A percentile compares a stretch with the other conserved stretches of the same genome.
phyloP scores from a whole-genome alignment of 2,329 filamentous ascomycete species.

The Alternaria longipes region DNA sequence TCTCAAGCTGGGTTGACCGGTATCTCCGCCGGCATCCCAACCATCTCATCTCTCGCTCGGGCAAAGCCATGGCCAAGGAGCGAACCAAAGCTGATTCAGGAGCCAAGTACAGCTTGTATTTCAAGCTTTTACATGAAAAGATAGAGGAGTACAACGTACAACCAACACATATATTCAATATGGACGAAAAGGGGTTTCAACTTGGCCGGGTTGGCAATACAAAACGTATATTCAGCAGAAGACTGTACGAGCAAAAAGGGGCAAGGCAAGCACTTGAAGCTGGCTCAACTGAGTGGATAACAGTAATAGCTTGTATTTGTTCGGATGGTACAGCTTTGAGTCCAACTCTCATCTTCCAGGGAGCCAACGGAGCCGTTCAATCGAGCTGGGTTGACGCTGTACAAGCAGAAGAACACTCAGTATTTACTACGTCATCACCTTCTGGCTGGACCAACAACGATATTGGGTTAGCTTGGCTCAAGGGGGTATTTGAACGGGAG shows the following conservation, averaged over 20 bases:
- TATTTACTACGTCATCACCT: constrained; percentile 2
- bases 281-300: constrained; percentile 17
- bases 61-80: neutral
- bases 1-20: too few species aligned
- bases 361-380: neutral
- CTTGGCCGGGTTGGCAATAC: constrained; percentile 6
- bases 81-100: constrained; percentile 26
- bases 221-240: constrained; percentile 14
- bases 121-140: constrained; percentile 12
- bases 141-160: neutral
- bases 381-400: constrained; percentile 8
- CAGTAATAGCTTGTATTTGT: constrained; percentile 20
- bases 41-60: too few species aligned
- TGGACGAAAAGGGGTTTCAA: too few species aligned
- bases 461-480: constrained; percentile 20
- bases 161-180: constrained; percentile 2
- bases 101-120: constrained; percentile 27
- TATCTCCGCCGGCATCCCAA: too few species aligned
- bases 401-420: neutral
- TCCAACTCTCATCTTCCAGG: neutral
- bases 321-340: constrained; percentile 19
- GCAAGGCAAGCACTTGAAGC: constrained; percentile 7
- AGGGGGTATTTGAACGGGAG: constrained; percentile 17
- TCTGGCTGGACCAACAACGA: constrained; percentile 23
- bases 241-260: neutral